These are phyloP conservation scores for Colletotrichum chlorophyti DNA, from an alignment of 2,329 filamentous ascomycete species.

Conservation along the genomic window DNA sequence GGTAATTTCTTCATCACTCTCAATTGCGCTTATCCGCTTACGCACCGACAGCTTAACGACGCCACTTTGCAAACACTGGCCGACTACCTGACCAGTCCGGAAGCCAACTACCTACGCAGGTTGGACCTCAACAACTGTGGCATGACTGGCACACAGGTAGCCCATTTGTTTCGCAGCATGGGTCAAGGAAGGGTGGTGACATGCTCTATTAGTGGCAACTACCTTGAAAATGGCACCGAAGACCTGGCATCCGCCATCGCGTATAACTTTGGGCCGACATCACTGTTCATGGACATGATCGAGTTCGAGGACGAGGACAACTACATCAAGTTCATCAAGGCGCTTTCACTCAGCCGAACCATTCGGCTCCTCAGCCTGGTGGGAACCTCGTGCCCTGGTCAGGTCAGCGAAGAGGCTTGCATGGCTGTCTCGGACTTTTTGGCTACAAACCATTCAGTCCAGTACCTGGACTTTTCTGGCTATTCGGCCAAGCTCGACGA, in stretches of 20 bases:
- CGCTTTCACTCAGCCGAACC: conserved; percentile 56
- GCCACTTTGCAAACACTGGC: conserved; percentile 55
- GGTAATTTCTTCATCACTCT: conserved; percentile 40
- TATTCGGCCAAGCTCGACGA: conserved; percentile 65
- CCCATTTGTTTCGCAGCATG: conserved; percentile 57
- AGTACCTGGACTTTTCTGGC: conserved; percentile 63
- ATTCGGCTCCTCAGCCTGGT: conserved; percentile 61
- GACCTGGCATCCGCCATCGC: conserved; percentile 56
- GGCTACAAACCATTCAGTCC: conserved; percentile 55
- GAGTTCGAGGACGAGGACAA: conserved; percentile 59
- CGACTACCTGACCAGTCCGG: conserved; percentile 49
- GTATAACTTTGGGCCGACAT: conserved; percentile 54
- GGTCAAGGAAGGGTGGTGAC: conserved; percentile 55
- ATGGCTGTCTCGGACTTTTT: conserved; percentile 58
- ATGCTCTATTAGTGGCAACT: conserved; percentile 58
- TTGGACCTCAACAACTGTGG: conserved; percentile 60
- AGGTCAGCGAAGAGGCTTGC: conserved; percentile 54
- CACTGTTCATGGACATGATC: conserved; percentile 63
- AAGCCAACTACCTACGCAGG: conserved; percentile 48
- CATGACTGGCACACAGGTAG: conserved; percentile 56
- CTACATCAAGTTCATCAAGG: conserved; percentile 57
- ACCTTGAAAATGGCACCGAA: conserved; percentile 58
- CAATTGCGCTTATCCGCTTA: conserved; percentile 25
- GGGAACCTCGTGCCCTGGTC: conserved; percentile 57
- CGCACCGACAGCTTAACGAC: conserved; percentile 49